Evolutionary conservation across 1,139 yeast species (phyloP).

Genomic region (Oligophagozyma castellii): DNA sequence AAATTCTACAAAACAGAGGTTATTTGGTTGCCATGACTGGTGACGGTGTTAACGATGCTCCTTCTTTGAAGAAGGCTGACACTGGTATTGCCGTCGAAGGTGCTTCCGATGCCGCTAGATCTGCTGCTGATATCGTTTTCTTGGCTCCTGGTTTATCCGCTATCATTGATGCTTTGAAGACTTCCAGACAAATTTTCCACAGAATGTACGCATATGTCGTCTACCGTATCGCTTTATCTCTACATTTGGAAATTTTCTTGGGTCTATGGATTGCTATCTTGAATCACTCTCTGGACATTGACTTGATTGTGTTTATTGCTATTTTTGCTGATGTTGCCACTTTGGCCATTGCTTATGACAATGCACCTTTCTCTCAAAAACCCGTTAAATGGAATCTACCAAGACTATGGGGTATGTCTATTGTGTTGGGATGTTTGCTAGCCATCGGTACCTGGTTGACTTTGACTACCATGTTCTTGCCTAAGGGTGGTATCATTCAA

Average conservation of each 20-base stretch:
- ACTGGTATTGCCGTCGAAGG: conserved; percentile 97
- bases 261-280: conserved; percentile 92
- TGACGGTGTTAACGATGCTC: conserved; percentile 97
- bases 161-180: conserved; percentile 84
- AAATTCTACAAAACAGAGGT: conserved; percentile 48
- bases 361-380: conserved; percentile 92
- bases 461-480: conserved; percentile 79
- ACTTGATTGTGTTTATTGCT: conserved; percentile 86
- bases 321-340: conserved; percentile 94
- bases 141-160: conserved; percentile 95
- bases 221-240: conserved; percentile 87
- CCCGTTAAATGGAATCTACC: conserved; percentile 99
- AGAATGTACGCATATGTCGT: conserved; percentile 95
- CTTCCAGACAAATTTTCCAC: conserved; percentile 96
- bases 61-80: conserved; percentile 91
- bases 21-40: conserved; percentile 97
- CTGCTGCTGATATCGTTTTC: conserved; percentile 95
- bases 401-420: conserved; percentile 94
- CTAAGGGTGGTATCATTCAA: conserved; percentile 82
- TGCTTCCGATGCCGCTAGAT: conserved; percentile 92
- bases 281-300: conserved; percentile 70
- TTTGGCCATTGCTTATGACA: conserved; percentile 88
- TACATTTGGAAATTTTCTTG: conserved; percentile 83
- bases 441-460: conserved; percentile 90
- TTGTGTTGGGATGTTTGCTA: conserved; percentile 64